A percentile compares a stretch with the other conserved stretches of the same genome.
Conservation (phyloP, 129 eudicot genomes). For the Oenanthe sinensis region DNA sequence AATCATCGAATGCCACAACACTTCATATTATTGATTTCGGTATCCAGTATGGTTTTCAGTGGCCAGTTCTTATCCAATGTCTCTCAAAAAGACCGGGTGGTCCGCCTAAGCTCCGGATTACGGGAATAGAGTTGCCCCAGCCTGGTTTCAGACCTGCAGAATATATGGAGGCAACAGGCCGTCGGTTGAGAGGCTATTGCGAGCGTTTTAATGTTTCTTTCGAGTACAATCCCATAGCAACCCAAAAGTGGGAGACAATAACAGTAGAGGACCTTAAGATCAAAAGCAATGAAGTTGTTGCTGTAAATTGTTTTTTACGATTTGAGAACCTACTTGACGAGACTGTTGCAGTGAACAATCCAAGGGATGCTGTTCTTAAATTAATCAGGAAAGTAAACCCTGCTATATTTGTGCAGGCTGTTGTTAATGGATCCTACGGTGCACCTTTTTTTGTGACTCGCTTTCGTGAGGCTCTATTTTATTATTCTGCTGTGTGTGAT, state of each 20-base stretch:
- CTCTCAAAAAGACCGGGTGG: constrained; percentile 45
- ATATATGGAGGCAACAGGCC: constrained; percentile 58
- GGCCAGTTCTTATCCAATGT: constrained; percentile 61
- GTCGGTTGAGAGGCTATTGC: constrained; percentile 44
- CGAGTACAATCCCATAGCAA: constrained; percentile 53
- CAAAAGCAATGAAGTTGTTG: constrained; percentile 37
- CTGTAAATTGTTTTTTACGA: constrained; percentile 44
- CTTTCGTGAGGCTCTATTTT: constrained; percentile 49
- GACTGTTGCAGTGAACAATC: constrained; percentile 40
- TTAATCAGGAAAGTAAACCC: constrained; percentile 46
- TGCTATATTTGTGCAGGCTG: constrained; percentile 44
- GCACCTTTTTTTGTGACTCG: constrained; percentile 60
- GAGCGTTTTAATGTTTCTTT: constrained; percentile 62
- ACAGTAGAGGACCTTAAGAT: constrained; percentile 44
- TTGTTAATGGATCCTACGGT: constrained; percentile 49
- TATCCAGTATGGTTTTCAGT: constrained; percentile 58
- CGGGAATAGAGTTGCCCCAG: constrained; percentile 72
- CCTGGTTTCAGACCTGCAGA: constrained; percentile 57
- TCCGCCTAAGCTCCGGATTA: constrained; percentile 53
- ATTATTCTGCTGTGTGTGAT: constrained; percentile 35
- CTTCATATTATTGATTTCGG: constrained; percentile 79
- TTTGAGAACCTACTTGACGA: constrained; percentile 48
- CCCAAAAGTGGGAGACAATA: constrained; percentile 47
- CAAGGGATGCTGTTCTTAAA: constrained; percentile 52
- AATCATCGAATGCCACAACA: constrained; percentile 27